phyloP scores from a whole-genome alignment of 208 protist genomes.

The Leishmania amazonensis region DNA sequence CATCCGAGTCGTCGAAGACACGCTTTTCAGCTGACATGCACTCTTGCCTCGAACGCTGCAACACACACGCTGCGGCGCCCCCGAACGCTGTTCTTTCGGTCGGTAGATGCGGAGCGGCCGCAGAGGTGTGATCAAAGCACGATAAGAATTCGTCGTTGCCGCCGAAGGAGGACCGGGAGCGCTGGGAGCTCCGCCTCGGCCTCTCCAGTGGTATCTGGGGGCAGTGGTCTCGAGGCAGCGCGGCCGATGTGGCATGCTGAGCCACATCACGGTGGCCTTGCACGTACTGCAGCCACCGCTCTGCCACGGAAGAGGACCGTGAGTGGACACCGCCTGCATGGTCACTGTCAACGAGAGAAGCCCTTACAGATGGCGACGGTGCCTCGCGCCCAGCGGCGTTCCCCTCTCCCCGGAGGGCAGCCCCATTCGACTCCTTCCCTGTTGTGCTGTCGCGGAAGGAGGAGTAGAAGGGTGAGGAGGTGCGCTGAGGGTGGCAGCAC shows the following conservation, averaged over 20 bases:
- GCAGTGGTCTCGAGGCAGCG: neutral
- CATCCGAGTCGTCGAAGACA: neutral
- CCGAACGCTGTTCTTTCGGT: neutral
- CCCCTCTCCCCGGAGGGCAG: neutral
- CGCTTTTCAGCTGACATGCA: neutral
- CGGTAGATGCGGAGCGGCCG: neutral
- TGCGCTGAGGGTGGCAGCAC: neutral
- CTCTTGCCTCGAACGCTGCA: neutral
- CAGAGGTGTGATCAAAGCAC: neutral
- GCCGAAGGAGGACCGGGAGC: neutral
- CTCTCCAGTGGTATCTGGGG: slow-evolving; percentile 9
- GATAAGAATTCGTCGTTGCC: neutral
- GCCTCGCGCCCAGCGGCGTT: neutral
- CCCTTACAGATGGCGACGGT: neutral
- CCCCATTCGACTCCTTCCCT: neutral
- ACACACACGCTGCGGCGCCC: neutral
- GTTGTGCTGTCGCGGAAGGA: neutral
- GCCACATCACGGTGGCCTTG: too few relatives aligned
- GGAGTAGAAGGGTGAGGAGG: neutral
- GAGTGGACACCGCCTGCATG: neutral
- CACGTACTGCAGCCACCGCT: neutral
- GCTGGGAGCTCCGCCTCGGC: slow-evolving; percentile 17
- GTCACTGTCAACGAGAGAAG: neutral
- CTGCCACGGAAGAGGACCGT: neutral
- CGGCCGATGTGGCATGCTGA: neutral